A percentile compares a stretch with the other conserved stretches of the same genome.
Conservation (phyloP, 2,329 filamentous ascomycete species). For the Scolecobasidium constrictum region DNA sequence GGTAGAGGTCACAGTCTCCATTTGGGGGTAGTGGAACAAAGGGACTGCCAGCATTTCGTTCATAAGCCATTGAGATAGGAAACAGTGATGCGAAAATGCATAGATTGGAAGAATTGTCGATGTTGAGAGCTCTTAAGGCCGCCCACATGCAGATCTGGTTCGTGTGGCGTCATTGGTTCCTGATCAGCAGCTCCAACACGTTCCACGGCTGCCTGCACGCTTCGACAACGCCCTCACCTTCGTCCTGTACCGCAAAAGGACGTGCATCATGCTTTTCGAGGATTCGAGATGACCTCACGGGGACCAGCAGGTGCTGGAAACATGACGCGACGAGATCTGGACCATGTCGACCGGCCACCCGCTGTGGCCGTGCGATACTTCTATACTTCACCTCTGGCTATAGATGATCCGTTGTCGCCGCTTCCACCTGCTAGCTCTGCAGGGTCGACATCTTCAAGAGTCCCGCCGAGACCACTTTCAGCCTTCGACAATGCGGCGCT, state of each 20-base stretch:
- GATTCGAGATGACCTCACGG: background rate
- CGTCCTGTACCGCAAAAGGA: too few species aligned
- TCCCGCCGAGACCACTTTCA: slow-evolving; percentile 66
- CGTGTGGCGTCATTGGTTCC: too few species aligned
- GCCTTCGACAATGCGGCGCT: slow-evolving; percentile 67
- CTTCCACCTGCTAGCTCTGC: slow-evolving; percentile 42
- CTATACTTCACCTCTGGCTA: slow-evolving; percentile 69
- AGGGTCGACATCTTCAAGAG: slow-evolving; percentile 38
- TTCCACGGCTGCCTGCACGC: background rate
- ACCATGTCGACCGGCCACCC: slow-evolving; percentile 20
- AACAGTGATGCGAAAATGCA: too few species aligned
- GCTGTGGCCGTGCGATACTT: slow-evolving; percentile 50
- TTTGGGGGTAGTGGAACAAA: too few species aligned
- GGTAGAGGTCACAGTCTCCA: too few species aligned
- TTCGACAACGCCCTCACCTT: too few species aligned
- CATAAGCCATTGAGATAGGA: too few species aligned
- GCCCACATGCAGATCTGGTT: too few species aligned
- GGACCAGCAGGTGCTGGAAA: background rate
- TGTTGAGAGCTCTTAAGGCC: too few species aligned
- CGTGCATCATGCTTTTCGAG: too few species aligned
- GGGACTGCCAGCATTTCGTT: too few species aligned
- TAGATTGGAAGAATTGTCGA: too few species aligned
- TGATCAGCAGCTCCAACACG: background rate
- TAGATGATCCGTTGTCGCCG: slow-evolving; percentile 79
- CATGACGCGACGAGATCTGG: background rate